Evolutionary conservation across 2,329 filamentous ascomycete species (phyloP), one percentile per base, ranked within the genome.

Genomic region (Mariannaea elegans): DNA sequence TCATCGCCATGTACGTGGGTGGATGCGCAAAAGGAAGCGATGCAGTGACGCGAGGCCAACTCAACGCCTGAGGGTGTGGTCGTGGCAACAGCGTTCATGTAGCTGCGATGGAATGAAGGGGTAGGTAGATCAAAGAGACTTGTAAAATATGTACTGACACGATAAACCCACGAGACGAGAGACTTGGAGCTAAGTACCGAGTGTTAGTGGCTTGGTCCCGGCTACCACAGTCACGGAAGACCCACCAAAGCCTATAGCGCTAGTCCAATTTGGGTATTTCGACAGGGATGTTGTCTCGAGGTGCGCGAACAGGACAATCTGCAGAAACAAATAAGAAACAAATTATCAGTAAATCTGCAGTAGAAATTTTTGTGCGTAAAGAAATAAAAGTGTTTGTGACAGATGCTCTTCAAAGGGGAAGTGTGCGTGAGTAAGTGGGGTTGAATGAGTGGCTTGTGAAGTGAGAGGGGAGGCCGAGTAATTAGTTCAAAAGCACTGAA

Each of bases 311-410:
- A 58, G 64, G 47, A 41, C 45, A 59, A 71, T 68, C 65, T 71
- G 67, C 64, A 64, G 44, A 56, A 29, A 24, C 49, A 61, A 53
- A 39, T 58, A 52, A 65, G 19, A 59, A 58, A 46, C 39, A 61
- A 63, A 63, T 27, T 42, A 71, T 71, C 69, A 71, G 69, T 57
- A 63, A 71, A 53, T 62, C 62, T 64, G 61, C 47, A 56, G 56
- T 32, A 29, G 41, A 38, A n/a, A n/a, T 7, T 36, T 21, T 23
- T 41, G 38, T 49, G 44, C 10, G 27, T 12, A 32, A 59, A 18
- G 19, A 32, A 41, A 24, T 42, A 50, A 54, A 32, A 18, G 14
- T 27, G 34, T 49, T 24, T 44, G 39, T 58, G 57, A 27, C n/a
- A 38, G 21, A n/a, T 32, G 45, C 42, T 38, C 3, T 21, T 52